Evolutionary conservation across 1,139 yeast genomes (phyloP), one percentile per base, ranked within the genome.

Genomic region (Protomyces inouyei): DNA sequence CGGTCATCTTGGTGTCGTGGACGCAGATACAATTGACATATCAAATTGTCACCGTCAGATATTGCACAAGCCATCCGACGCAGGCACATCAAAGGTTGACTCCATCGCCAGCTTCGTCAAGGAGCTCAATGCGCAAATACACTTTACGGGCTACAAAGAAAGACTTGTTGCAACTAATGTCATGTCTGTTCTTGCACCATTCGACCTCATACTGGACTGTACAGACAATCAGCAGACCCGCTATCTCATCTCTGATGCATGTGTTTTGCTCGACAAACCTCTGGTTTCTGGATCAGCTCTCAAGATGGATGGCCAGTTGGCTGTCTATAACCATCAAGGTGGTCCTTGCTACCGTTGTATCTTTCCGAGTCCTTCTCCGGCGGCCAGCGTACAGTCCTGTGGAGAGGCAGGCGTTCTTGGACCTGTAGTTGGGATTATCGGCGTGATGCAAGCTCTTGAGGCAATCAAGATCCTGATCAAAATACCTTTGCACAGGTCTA

Each of bases 291-390:
- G 96, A 0, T 88, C 97, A 0, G 98, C 98, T 0, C 79, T 95
- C 65, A 86, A 87, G 70, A 82, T 96, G 0, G 98, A 93, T 69
- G 98, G 98, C 3, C 98, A 95, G 73, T 75, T 95, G 45, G 79
- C 91, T 0, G 82, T 93, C 0, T 77, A 90, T 67, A 90, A 92
- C 73, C 90, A 80, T 71, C 77, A 79, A 45, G 68, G 69, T 3
- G 97, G 97, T 0, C 98, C 98, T 0, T 95, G 99, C 73, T 95
- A 95, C 72, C 79, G 99, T 68, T 95, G 99, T 72, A 85, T 92
- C 74, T 90, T 88, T 70, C 98, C 98, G 0, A 78, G 77, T 12
- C 97, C 98, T 0, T 97, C 99, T 0, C 85, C 95, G 0, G 88
- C 96, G 0, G 85, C 83, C 64, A 80, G 89, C 1, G 91, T 92